Evolutionary conservation across 306 rosid genomes (phyloP).

Genomic region (Purshia tridentata): DNA sequence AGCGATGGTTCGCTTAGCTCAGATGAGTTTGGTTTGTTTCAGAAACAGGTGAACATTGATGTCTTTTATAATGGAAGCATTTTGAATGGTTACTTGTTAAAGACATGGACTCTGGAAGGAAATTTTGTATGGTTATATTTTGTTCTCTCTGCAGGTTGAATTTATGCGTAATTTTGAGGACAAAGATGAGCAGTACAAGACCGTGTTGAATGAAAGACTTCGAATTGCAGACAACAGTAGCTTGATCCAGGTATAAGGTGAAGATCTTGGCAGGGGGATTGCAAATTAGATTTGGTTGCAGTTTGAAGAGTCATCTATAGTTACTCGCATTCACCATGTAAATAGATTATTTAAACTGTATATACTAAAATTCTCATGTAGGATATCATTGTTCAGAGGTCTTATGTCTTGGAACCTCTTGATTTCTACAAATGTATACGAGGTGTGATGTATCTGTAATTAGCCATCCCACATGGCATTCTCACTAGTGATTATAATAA

Average conservation of each 20-base stretch:
- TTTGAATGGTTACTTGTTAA: background rate
- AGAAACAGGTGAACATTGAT: conserved; percentile 55
- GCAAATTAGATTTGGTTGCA: conserved; percentile 37
- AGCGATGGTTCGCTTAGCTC: conserved; percentile 68
- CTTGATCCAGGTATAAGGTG: conserved; percentile 55
- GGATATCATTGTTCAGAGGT: background rate
- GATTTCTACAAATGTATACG: background rate
- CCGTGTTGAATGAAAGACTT: conserved; percentile 64
- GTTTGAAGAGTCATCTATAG: background rate
- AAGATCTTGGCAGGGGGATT: conserved; percentile 56
- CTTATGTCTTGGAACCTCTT: background rate
- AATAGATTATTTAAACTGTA: background rate
- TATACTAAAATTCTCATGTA: background rate
- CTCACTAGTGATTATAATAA: background rate
- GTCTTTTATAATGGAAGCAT: background rate
- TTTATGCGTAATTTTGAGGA: conserved; percentile 62
- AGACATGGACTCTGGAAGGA: background rate
- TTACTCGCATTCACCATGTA: background rate
- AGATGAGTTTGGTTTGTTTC: conserved; percentile 59
- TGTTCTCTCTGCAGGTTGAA: conserved; percentile 52
- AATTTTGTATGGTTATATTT: background rate
- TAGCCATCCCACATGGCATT: too few species aligned
- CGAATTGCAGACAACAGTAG: conserved; percentile 48
- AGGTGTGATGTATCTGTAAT: background rate
- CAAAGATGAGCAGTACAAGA: conserved; percentile 73